phyloP scores from a whole-genome alignment of 2,329 filamentous ascomycete species.

The Penicillium vulpinum region DNA sequence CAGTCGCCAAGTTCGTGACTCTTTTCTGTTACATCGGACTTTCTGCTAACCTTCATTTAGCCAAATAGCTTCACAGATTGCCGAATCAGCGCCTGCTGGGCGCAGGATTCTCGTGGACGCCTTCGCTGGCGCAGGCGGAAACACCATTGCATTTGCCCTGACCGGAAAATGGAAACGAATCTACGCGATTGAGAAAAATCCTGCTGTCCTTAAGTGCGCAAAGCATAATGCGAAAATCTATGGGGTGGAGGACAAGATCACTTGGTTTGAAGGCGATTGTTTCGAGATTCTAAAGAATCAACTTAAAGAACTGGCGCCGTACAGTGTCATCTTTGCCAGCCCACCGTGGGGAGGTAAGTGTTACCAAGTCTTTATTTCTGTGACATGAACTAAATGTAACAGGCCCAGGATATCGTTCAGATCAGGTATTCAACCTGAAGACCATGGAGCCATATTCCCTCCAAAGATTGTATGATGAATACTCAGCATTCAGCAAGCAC shows the following conservation, averaged over 20 bases:
- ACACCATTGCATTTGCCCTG: conserved; percentile 89
- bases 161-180: conserved; percentile 77
- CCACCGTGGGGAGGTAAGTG: conserved; percentile 70
- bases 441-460: conserved; percentile 88
- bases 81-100: conserved; percentile 52
- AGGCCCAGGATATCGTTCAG: conserved; percentile 64
- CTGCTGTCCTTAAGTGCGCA: conserved; percentile 78
- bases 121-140: conserved; percentile 90
- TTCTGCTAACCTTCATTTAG: conserved; percentile 42
- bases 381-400: conserved; percentile 2
- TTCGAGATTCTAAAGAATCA: conserved; percentile 67
- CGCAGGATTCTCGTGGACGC: conserved; percentile 77
- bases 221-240: conserved; percentile 90
- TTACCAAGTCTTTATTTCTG: background rate
- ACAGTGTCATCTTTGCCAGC: conserved; percentile 67
- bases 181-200: conserved; percentile 84
- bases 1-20: conserved; percentile 70
- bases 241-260: conserved; percentile 74
- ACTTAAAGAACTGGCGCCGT: conserved; percentile 49
- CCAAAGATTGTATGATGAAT: conserved; percentile 61
- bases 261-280: conserved; percentile 84
- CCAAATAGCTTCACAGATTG: conserved; percentile 73
- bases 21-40: background rate
- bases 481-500: conserved; percentile 53
- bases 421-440: conserved; percentile 75